Base-by-base conservation (phyloP, 768 basidiomycete species). In the Rhodocollybia butyracea region DNA sequence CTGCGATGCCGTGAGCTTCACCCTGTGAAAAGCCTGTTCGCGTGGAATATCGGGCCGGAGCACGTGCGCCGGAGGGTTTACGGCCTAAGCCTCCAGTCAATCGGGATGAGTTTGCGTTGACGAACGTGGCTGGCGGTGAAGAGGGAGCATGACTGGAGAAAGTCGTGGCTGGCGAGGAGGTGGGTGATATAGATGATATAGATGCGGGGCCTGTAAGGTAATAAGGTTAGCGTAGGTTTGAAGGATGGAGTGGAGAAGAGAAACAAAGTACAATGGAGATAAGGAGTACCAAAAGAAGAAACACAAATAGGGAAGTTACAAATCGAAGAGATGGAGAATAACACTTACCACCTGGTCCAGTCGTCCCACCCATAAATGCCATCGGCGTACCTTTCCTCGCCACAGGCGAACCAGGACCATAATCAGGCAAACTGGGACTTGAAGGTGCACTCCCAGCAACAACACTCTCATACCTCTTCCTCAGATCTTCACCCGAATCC, bases 1-100 rank as follows among this genome's bases (percentile, higher is more conserved):
- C n/a, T n/a, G n/a, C n/a, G n/a, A n/a, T n/a, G n/a, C n/a, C n/a
- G n/a, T n/a, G n/a, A n/a, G n/a, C n/a, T n/a, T n/a, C n/a, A 10
- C 39, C 39, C n/a, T 17, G 39, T n/a, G 8, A 6, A 19, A 40
- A 5, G 39, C n/a, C 30, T 48, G 48, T 32, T 50, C 17, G 12
- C 39, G 46, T 51, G 30, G 43, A 29, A 19, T 40, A 19, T 10
- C 39, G 39, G 39, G 39, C 39, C 39, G 48, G 51, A 46, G 86
- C 89, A 85, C 89, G 89, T 85, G 89, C 89, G 46, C 89, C 89
- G 30, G 88, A 86, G 21, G 89, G 89, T 64, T 88, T 89, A 70
- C 88, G 84, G 70, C 85, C 84, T 45, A 76, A 65, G 51, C 62
- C 74, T 64, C 68, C 70, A 62, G 77, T 72, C 57, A 69, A 68